Conservation (phyloP, 2,329 filamentous ascomycete genomes). For the Orbilia quercus region DNA sequence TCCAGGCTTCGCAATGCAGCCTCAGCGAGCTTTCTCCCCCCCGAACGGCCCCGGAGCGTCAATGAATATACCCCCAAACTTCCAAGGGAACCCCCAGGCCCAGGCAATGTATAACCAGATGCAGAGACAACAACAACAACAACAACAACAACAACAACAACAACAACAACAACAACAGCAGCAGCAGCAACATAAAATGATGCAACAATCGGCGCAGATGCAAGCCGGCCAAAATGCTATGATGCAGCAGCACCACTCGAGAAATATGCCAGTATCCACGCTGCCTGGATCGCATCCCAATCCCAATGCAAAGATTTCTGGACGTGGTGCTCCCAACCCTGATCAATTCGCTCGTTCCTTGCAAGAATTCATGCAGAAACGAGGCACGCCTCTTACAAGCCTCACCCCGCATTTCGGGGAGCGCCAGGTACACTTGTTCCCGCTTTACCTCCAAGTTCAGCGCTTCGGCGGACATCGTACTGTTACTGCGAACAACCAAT, state of each 20-base stretch:
- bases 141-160: constrained; percentile 63
- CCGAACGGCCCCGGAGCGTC: constrained; percentile 64
- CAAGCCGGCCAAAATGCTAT: constrained; percentile 63
- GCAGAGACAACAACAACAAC: constrained; percentile 64
- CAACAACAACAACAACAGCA: constrained; percentile 66
- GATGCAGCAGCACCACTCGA: constrained; percentile 64
- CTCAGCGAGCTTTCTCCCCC: constrained; percentile 68
- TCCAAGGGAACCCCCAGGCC: constrained; percentile 66
- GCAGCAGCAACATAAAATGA: constrained; percentile 65
- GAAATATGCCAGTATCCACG: constrained; percentile 70
- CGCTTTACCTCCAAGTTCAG: constrained; percentile 80
- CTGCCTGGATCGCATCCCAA: constrained; percentile 67
- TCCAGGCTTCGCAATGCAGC: constrained; percentile 52
- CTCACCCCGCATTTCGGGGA: constrained; percentile 77
- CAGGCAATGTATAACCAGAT: constrained; percentile 62
- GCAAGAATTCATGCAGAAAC: constrained; percentile 78
- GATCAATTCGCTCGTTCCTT: constrained; percentile 82
- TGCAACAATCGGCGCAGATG: constrained; percentile 64
- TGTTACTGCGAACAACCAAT: constrained; percentile 76
- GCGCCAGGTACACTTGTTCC: constrained; percentile 77
- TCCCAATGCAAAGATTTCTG: constrained; percentile 60
- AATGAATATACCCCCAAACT: constrained; percentile 49
- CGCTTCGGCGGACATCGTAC: constrained; percentile 81
- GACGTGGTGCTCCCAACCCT: constrained; percentile 64
- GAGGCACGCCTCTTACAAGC: constrained; percentile 77